Percentiles rank a stretch among this genome's conserved stretches.
Conservation (phyloP, 192 early-diverging fungal genomes). For the Linnemannia hyalina region DNA sequence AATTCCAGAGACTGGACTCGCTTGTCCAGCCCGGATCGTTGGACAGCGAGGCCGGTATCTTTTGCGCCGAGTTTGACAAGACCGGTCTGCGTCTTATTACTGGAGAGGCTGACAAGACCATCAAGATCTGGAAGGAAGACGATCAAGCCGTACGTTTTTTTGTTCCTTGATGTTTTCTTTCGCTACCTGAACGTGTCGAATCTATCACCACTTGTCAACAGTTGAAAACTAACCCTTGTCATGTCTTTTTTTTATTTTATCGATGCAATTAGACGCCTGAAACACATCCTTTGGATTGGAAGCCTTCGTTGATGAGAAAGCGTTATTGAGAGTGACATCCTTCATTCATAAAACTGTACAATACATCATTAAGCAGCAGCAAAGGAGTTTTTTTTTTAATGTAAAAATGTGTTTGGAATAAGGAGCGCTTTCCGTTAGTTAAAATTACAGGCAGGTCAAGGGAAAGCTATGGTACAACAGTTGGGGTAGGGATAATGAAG, state of each 20-base stretch:
- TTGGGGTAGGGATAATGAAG: neutral
- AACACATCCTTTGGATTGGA: constrained; percentile 69
- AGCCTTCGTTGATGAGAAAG: constrained; percentile 61
- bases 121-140: constrained; percentile 98
- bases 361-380: neutral
- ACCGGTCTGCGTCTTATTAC: constrained; percentile 96
- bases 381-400: neutral
- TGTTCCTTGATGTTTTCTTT: neutral
- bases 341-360: constrained; percentile 9
- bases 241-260: constrained; percentile 12
- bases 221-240: neutral
- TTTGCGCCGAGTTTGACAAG: constrained; percentile 95
- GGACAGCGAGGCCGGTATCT: constrained; percentile 95
- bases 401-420: neutral
- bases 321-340: constrained; percentile 45
- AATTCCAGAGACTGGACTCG: constrained; percentile 92
- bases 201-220: no score
- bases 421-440: constrained; percentile 3
- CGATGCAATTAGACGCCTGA: constrained; percentile 59
- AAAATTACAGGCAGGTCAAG: constrained; percentile 5
- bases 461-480: constrained; percentile 4
- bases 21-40: constrained; percentile 95
- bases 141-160: constrained; percentile 72
- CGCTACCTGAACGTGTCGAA: neutral
- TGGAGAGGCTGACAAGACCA: constrained; percentile 98